These are phyloP conservation scores for Metarhizium brunneum DNA, from an alignment of 2,329 filamentous ascomycete species.

Conservation along the genomic window DNA sequence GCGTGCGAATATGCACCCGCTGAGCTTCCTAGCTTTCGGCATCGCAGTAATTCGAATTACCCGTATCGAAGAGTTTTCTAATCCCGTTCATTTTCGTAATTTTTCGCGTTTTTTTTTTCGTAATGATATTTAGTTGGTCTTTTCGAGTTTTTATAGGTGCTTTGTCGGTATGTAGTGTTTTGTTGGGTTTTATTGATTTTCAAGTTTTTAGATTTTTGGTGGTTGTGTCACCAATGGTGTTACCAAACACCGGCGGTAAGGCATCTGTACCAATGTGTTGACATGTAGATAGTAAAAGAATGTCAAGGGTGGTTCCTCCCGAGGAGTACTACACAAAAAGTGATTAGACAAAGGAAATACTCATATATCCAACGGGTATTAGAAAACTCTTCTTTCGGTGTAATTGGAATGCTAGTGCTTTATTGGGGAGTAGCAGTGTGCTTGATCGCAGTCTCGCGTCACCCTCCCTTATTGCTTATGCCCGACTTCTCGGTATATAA, in stretches of 20 bases:
- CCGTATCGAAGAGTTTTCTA: constrained; percentile 10
- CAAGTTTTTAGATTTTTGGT: neutral
- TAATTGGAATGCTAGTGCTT: neutral
- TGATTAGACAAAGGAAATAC: neutral
- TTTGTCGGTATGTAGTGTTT: neutral
- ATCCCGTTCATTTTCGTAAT: neutral
- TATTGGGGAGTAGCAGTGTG: neutral
- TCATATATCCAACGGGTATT: neutral
- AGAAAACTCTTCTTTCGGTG: neutral
- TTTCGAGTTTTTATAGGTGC: constrained; percentile 4
- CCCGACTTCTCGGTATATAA: constrained; percentile 9
- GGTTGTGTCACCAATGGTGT: neutral
- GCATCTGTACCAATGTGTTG: neutral
- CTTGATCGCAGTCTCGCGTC: neutral
- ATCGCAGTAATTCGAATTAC: neutral
- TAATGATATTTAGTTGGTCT: constrained; percentile 7
- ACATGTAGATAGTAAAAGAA: neutral
- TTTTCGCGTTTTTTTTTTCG: constrained; percentile 6
- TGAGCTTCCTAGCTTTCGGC: constrained; percentile 1
- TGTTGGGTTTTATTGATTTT: neutral
- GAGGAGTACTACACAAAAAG: neutral
- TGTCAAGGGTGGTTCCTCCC: neutral
- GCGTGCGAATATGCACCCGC: neutral
- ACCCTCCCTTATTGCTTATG: neutral
- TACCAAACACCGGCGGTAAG: neutral